Conservation (phyloP, 371 early-diverging fungal species). For the Mucor circinelloides region DNA sequence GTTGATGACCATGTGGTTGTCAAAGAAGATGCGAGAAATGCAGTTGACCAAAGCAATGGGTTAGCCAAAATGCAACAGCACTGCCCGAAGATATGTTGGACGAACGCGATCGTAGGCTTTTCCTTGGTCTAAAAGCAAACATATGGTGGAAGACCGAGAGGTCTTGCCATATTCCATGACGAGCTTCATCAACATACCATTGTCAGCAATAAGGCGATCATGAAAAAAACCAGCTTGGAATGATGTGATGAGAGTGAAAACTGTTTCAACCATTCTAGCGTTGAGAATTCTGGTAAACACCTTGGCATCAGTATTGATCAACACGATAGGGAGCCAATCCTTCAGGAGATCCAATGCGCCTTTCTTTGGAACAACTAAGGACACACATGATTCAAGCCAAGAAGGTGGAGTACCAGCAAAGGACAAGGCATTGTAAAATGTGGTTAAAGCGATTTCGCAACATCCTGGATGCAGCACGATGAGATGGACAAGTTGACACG, state of each 20-base stretch:
- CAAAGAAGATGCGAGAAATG: slow-evolving; percentile 5
- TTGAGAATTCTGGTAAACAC: slow-evolving; percentile 11
- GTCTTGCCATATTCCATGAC: not conserved
- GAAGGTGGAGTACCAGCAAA: not conserved
- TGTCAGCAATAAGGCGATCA: slow-evolving; percentile 6
- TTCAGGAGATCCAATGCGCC: slow-evolving; percentile 1
- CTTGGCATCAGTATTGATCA: slow-evolving; percentile 15
- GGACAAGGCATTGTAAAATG: slow-evolving; percentile 4
- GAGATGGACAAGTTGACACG: slow-evolving; percentile 10
- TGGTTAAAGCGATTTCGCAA: not conserved
- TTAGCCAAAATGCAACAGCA: slow-evolving; percentile 4
- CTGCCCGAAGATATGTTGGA: slow-evolving; percentile 1
- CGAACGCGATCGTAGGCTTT: slow-evolving; percentile 20
- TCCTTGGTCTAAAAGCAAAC: slow-evolving; percentile 2
- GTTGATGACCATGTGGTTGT: not conserved
- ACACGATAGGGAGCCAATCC: slow-evolving; percentile 1
- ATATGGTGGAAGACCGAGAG: not conserved
- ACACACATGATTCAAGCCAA: slow-evolving; percentile 2
- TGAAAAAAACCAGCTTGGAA: slow-evolving; percentile 7
- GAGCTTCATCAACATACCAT: not conserved
- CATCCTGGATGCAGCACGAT: slow-evolving; percentile 1
- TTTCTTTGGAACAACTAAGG: slow-evolving; percentile 11
- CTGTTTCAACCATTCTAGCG: not conserved
- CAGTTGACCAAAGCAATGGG: not conserved
- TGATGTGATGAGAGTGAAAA: not conserved